Evolutionary conservation across 1,284 basidiomycete genomes (phyloP), one percentile per base, ranked within the genome.

Genomic region (Caloboletus firmus): DNA sequence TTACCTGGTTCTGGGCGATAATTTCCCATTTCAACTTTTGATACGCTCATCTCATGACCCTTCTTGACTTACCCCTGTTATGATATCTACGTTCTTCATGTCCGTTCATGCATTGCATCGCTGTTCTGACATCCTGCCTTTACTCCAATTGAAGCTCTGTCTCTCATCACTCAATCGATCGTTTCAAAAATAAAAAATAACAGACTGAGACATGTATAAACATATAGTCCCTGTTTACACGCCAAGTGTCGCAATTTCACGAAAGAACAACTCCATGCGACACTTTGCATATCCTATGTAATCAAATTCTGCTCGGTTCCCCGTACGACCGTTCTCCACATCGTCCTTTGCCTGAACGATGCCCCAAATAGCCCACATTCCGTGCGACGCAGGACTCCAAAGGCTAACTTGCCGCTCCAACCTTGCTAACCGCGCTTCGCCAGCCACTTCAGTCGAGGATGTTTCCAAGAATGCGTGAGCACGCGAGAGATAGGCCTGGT

Each of bases 341-440:
- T 90, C 84, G 63, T 95, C 93, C 60, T 85, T 84, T 3, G 91
- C 93, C 70, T 95, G 93, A 11, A 97, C 84, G 56, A 97, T 77
- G 4, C 91, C 93, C 95, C 95, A 98, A 32, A 97, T 75, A 9
- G 87, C 83, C 93, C 95, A 98, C 81, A 90, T 87, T 8, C 83
- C 91, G 64, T 94, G 91, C 26, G 88, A 89, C 5, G 91, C 87
- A 15, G 94, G 89, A 62, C 87, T 89, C 95, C 95, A 98, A 7
- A 84, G 76, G 39, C 75, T 78, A 39, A 95, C 90, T 69, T 95
- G 89, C 35, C 79, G 73, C 59, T 95, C 93, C 42, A 97, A 74
- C 56, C 70, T 74, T 36, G 67, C 63, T 35, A 82, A 64, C 55
- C 75, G 71, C 12, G 61, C 62, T 51, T 77, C 75, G 46, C 74